Conservation (phyloP, 176 grass and related monocot species). For the Alloteropsis semialata region DNA sequence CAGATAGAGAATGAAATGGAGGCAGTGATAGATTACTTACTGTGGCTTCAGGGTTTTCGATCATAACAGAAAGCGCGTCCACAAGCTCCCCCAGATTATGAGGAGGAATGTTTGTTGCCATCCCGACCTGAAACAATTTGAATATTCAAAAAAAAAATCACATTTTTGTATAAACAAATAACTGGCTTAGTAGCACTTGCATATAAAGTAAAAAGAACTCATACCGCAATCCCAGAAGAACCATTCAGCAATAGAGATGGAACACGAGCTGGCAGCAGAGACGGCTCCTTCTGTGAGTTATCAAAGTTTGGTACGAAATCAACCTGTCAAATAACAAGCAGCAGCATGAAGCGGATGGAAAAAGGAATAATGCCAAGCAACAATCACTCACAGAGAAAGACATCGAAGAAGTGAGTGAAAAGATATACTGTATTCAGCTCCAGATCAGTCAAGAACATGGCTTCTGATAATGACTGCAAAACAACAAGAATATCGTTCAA, state of each 20-base stretch:
- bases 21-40: constrained; percentile 45
- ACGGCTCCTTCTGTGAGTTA: constrained; percentile 94
- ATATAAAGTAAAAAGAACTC: constrained; percentile 18
- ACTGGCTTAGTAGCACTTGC: background rate
- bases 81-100: constrained; percentile 97
- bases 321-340: constrained; percentile 58
- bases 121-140: constrained; percentile 71
- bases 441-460: constrained; percentile 95
- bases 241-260: constrained; percentile 90
- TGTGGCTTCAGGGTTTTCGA: constrained; percentile 85
- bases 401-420: constrained; percentile 15
- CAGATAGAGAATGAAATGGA: background rate
- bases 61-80: constrained; percentile 82
- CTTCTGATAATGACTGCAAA: constrained; percentile 85
- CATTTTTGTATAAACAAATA: constrained; percentile 1
- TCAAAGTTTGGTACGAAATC: constrained; percentile 90
- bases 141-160: background rate
- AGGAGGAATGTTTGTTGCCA: constrained; percentile 99
- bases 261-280: constrained; percentile 84
- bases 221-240: constrained; percentile 93
- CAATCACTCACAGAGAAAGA: background rate
- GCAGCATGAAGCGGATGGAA: constrained; percentile 28
- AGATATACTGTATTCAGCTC: constrained; percentile 76
- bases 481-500: constrained; percentile 28
- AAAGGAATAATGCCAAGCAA: background rate